phyloP scores from a whole-genome alignment of 2,329 filamentous ascomycete species.

The Chaetomiaceae sp. region DNA sequence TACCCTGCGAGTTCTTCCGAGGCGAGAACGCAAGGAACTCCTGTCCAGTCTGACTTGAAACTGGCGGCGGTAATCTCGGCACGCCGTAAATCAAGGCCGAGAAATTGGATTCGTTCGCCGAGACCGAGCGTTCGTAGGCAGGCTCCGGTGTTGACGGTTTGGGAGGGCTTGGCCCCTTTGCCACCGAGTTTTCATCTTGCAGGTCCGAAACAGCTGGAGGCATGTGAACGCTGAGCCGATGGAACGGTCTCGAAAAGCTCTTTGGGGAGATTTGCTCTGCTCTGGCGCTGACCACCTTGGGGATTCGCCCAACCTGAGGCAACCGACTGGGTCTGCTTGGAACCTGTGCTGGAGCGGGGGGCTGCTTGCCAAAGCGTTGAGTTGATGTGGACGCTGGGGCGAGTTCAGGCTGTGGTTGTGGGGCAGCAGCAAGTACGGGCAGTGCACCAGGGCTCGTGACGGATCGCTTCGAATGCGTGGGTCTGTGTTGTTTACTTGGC shows the following conservation, averaged over 20 bases:
- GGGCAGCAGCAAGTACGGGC: not conserved
- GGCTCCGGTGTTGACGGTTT: slow-evolving; percentile 37
- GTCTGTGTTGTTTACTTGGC: not conserved
- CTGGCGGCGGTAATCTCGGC: slow-evolving; percentile 28
- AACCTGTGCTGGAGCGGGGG: slow-evolving; percentile 10
- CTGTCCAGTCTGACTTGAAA: slow-evolving; percentile 28
- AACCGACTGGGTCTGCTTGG: slow-evolving; percentile 54
- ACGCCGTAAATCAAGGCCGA: slow-evolving; percentile 29
- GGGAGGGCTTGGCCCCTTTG: slow-evolving; percentile 42
- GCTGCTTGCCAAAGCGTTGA: not conserved
- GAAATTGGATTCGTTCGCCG: slow-evolving; percentile 28
- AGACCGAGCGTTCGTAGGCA: slow-evolving; percentile 31
- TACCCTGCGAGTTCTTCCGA: slow-evolving; percentile 63
- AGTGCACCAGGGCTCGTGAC: slow-evolving; percentile 6
- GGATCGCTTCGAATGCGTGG: not conserved
- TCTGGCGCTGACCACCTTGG: slow-evolving; percentile 67
- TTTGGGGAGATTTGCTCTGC: slow-evolving; percentile 62
- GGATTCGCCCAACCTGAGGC: slow-evolving; percentile 78
- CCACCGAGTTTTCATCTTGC: slow-evolving; percentile 37
- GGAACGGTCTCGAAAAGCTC: slow-evolving; percentile 83
- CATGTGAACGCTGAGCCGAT: slow-evolving; percentile 44
- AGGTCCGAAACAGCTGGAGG: slow-evolving; percentile 26
- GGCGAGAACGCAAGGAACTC: slow-evolving; percentile 73
- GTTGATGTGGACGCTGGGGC: not conserved
- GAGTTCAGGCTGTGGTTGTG: not conserved